Percentiles rank a stretch among this genome's conserved stretches.
phyloP scores from a whole-genome alignment of 257 asterid species.

The Sherardia arvensis region DNA sequence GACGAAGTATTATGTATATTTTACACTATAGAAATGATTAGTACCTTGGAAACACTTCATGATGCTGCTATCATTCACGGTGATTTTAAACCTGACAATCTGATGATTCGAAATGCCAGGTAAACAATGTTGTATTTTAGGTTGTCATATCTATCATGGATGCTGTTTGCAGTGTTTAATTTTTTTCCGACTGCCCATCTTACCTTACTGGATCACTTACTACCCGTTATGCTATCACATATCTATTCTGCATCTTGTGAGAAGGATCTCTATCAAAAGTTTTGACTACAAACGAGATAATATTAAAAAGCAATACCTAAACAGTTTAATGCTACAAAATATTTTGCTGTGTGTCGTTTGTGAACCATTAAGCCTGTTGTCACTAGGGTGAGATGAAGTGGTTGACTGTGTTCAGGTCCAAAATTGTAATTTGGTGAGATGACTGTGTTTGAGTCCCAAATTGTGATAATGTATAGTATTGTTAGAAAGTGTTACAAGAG shows the following conservation, averaged over 20 bases:
- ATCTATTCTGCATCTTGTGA: background rate
- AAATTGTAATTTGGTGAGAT: no score
- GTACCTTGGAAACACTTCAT: slow-evolving; percentile 66
- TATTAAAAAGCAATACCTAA: no score
- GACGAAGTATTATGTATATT: slow-evolving; percentile 79
- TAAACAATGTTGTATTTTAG: slow-evolving; percentile 16
- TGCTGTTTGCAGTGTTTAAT: background rate
- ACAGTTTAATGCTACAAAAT: no score
- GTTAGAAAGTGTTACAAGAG: no score
- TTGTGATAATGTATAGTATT: no score
- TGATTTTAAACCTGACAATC: slow-evolving; percentile 94
- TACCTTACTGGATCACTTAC: background rate
- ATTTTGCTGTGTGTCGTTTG: no score
- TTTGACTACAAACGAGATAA: no score
- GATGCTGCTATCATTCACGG: slow-evolving; percentile 75
- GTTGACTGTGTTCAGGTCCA: no score
- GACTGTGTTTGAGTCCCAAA: no score
- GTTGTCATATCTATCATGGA: background rate
- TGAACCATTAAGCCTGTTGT: no score
- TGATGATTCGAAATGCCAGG: slow-evolving; percentile 90
- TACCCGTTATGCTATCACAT: background rate
- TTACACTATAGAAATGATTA: slow-evolving; percentile 94
- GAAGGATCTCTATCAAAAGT: no score
- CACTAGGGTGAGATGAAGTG: no score
- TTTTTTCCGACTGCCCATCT: background rate